phyloP scores from a whole-genome alignment of 495 filamentous ascomycete species.

The Penicillium waksmanii region DNA sequence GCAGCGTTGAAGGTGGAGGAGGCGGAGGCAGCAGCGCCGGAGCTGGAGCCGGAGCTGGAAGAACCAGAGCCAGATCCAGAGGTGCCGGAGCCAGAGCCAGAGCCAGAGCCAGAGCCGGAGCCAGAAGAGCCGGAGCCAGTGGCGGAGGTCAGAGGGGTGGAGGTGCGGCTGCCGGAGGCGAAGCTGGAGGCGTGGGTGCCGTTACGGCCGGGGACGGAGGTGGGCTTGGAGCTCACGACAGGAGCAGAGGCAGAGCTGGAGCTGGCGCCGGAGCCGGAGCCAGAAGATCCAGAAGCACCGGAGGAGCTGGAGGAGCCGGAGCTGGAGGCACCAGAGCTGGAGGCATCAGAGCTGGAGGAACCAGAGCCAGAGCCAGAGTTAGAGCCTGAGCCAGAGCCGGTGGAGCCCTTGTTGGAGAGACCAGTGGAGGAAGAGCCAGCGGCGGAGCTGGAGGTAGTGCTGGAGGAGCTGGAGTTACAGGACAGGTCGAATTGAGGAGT shows the following conservation, averaged over 20 bases:
- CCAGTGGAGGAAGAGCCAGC: slow-evolving; percentile 14
- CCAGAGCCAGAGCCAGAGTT: slow-evolving; percentile 10
- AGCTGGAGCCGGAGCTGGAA: slow-evolving; percentile 12
- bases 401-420: slow-evolving; percentile 6
- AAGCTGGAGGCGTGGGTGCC: slow-evolving; percentile 4
- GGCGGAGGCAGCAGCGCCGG: slow-evolving; percentile 2
- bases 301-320: slow-evolving; percentile 12
- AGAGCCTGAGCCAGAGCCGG: slow-evolving; percentile 11
- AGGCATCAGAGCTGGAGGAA: slow-evolving; percentile 20
- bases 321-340: slow-evolving; percentile 16
- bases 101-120: slow-evolving; percentile 21
- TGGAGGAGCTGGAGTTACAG: slow-evolving; percentile 39
- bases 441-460: slow-evolving; percentile 17
- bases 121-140: slow-evolving; percentile 35
- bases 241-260: slow-evolving; percentile 3
- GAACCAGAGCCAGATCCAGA: slow-evolving; percentile 17
- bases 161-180: slow-evolving; percentile 7
- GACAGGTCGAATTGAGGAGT: slow-evolving; percentile 66
- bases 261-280: slow-evolving; percentile 22
- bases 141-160: slow-evolving; percentile 10
- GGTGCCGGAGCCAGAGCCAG: slow-evolving; percentile 23
- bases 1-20: slow-evolving; percentile 35
- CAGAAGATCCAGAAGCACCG: slow-evolving; percentile 10
- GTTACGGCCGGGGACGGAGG: slow-evolving; percentile 14
- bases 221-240: slow-evolving; percentile 9